Evolutionary conservation across 306 rosid genomes (phyloP), one percentile per base, ranked within the genome.

Genomic region (Geum urbanum): DNA sequence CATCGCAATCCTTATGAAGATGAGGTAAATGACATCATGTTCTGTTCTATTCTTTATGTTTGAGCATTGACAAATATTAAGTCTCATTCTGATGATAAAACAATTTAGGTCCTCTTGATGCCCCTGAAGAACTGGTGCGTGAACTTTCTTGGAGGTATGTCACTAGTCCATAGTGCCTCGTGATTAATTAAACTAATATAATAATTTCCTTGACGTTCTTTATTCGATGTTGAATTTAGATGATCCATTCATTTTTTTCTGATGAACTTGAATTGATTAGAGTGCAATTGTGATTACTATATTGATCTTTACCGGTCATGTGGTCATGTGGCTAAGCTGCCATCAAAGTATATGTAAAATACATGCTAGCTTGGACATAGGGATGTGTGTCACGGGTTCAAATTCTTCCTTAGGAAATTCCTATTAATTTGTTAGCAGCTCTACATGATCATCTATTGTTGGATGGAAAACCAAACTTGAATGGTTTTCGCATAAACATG

Each of bases 111-210:
- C 79, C 97, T 94, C 79, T 97, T 24, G 88, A 88, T 55, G 99
- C 99, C 73, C 97, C 99, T 15, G 89, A 83, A 72, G 97, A 91
- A 69, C 99, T 94, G 65, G 95, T 94, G 75, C 74, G 84, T 77
- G 99, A 94, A 79, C 76, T 94, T 81, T 85, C 99, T 64, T 91
- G 97, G 97, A 80, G 99, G 99, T 91, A 88, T 65, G 90, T 76
- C 63, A 61, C 53, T 60, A 44, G 7, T 10, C 66, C 11, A 14
- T 39, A 18, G n/a, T 27, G 63, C 64, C 37, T 63, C n/a, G n/a
- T n/a, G n/a, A n/a, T n/a, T n/a, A n/a, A n/a, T n/a, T n/a, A n/a
- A n/a, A n/a, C n/a, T n/a, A n/a, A n/a, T n/a, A n/a, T 18, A 1
- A 50, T 49, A 67, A 10, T 51, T 22, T 52, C 22, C 40, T 52